Base-by-base conservation (phyloP, 2,329 filamentous ascomycete species). In the Scolecobasidium constrictum region DNA sequence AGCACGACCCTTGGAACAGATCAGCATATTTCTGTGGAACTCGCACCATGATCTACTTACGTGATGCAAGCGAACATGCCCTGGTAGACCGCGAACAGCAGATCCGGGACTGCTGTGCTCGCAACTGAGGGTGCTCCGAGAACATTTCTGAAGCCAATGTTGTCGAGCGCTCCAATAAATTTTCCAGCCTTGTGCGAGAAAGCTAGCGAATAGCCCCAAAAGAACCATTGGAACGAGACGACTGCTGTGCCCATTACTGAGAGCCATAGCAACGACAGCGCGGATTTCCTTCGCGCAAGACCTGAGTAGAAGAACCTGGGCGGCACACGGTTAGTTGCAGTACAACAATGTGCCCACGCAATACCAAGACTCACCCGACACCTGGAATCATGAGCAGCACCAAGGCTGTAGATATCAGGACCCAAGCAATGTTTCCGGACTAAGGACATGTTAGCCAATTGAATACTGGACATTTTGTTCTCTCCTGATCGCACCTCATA, bases 351-450 rank as follows among this genome's bases (percentile, higher is more conserved):
- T 22, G 11, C n/a, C n/a, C n/a, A n/a, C n/a, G n/a, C n/a, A n/a
- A n/a, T n/a, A n/a, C n/a, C n/a, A n/a, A 42, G 31, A 53, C 62
- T 50, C 64, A 77, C 72, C 75, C 87, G 56, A 94, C 86, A 45
- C 87, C 87, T 28, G 87, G 87, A 60, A 94, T 86, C 86, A 94
- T 94, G 58, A 94, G 78, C 52, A 94, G 70, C 45, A 94, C 86
- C 38, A 94, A 76, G 13, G 83, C 85, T 3, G 86, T 75, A 23
- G 77, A 78, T 42, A 78, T 77, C 54, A 87, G 69, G 57, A 94
- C 76, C 81, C 85, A 94, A 45, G 81, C 77, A 56, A 94, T 78
- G 65, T 94, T 78, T 56, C 86, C 87, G 46, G 79, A 73, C 81
- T 90, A n/a, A n/a, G n/a, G n/a, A n/a, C n/a, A n/a, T n/a, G n/a